phyloP scores from a whole-genome alignment of 768 basidiomycete species.

The Porpolomopsis calyptriformis region DNA sequence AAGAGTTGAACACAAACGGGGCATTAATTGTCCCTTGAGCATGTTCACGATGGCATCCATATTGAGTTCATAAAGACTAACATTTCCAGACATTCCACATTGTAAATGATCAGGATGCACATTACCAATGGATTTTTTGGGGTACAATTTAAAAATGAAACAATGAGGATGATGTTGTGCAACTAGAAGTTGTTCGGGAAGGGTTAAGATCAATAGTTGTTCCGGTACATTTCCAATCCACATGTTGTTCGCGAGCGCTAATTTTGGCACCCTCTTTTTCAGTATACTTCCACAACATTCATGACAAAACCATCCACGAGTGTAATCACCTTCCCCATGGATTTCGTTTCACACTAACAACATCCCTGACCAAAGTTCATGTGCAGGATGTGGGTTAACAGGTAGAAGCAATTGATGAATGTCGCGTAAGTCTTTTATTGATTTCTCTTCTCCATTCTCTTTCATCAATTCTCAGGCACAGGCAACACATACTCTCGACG shows the following conservation, averaged over 20 bases:
- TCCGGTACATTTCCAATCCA: slow-evolving; percentile 25
- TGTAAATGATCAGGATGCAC: slow-evolving; percentile 12
- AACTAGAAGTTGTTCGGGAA: slow-evolving; percentile 24
- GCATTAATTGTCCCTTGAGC: slow-evolving; percentile 25
- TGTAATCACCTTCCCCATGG: neutral
- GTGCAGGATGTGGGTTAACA: neutral
- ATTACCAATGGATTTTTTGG: slow-evolving; percentile 10
- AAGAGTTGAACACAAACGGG: too few relatives aligned
- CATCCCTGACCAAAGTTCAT: neutral
- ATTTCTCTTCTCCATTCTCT: neutral
- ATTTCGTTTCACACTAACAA: neutral
- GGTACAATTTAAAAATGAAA: slow-evolving; percentile 21
- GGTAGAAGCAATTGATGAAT: neutral
- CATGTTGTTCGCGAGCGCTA: slow-evolving; percentile 21
- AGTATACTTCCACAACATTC: neutral
- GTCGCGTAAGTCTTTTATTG: neutral
- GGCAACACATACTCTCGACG: neutral
- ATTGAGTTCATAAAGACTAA: slow-evolving; percentile 22
- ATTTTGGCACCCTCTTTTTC: neutral
- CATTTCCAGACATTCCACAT: slow-evolving; percentile 25
- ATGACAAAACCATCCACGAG: neutral
- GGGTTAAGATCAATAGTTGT: slow-evolving; percentile 14
- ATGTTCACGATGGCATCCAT: slow-evolving; percentile 19
- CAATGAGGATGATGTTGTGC: slow-evolving; percentile 17
- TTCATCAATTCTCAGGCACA: neutral